Conservation (phyloP, 306 rosid genomes). For the Rosa lucieae region DNA sequence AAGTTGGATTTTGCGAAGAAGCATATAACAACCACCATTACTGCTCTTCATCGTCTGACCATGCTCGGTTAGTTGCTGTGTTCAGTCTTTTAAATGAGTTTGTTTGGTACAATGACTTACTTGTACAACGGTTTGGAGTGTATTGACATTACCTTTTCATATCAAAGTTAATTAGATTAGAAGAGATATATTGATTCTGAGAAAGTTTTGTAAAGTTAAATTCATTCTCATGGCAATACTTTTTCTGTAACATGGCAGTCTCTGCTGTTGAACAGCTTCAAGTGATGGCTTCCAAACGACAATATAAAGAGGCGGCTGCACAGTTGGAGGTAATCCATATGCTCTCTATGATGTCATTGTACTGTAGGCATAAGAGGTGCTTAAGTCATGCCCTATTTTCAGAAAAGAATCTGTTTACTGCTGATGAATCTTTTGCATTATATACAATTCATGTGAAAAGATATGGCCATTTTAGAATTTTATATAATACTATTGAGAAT, state of each 20-base stretch:
- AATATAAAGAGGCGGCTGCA: conserved; percentile 96
- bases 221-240: background rate
- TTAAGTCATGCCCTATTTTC: background rate
- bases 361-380: background rate
- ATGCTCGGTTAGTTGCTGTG: conserved; percentile 68
- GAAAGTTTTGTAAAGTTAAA: background rate
- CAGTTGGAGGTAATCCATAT: conserved; percentile 76
- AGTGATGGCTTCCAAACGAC: conserved; percentile 96
- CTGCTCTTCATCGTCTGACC: conserved; percentile 97
- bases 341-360: conserved; percentile 6
- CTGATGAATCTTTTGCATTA: background rate
- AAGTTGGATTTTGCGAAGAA: conserved; percentile 97
- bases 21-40: conserved; percentile 94
- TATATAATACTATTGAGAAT: background rate
- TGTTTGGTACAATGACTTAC: background rate
- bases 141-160: background rate
- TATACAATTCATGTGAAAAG: background rate
- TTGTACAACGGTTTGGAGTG: background rate
- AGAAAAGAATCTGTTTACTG: background rate
- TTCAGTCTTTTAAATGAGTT: background rate
- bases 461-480: background rate
- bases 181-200: background rate
- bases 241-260: conserved; percentile 56
- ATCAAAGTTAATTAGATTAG: background rate
- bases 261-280: conserved; percentile 99